Evolutionary conservation across 2,329 filamentous ascomycete species (phyloP), one percentile per base, ranked within the genome.

Genomic region (Nemania sp.): DNA sequence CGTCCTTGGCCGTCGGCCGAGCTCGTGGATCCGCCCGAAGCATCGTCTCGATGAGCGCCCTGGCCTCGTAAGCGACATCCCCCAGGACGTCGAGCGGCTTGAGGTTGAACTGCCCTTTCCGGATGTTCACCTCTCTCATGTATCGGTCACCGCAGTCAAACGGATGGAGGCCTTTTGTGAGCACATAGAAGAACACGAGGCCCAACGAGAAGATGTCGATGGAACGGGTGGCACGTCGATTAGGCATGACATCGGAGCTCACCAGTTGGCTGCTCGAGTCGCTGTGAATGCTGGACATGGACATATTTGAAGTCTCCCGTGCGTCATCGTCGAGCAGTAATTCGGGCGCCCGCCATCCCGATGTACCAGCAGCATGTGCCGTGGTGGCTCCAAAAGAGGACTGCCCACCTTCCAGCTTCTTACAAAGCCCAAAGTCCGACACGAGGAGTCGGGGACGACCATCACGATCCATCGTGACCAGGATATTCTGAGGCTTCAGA

Each of bases 131-230:
- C 76, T 99, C 95, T 54, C 95, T 87, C 86, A 96, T 96, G 80
- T 95, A 98, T 51, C 92, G 88, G 72, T 95, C 92, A 57, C 95
- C 93, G 64, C 92, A 93, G 73, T 97, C 94, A 70, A 96, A 99
- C 0, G 95, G 95, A 74, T 99, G 95, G 1, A 84, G 86, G 15
- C 95, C 95, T 64, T 92, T 90, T 1, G 94, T 97, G 61, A 99
- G 82, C n/a, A 98, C 93, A 74, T 97, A 99, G 78, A 93, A 98
- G 80, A 97, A 99, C n/a, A 99, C 92, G 54, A 97, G 89, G 1
- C 95, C 95, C 37, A 99, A 84, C 0, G 93, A 97, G 78, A 99
- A 99, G 25, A 99, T 97, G 73, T 99, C 95, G 63, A 98, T 97
- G 9, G 95, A 91, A 47, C 95, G 89, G 47, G 96, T 99, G 6